Conservation (phyloP, 2,329 filamentous ascomycete species). For the Ilyonectria sp. region DNA sequence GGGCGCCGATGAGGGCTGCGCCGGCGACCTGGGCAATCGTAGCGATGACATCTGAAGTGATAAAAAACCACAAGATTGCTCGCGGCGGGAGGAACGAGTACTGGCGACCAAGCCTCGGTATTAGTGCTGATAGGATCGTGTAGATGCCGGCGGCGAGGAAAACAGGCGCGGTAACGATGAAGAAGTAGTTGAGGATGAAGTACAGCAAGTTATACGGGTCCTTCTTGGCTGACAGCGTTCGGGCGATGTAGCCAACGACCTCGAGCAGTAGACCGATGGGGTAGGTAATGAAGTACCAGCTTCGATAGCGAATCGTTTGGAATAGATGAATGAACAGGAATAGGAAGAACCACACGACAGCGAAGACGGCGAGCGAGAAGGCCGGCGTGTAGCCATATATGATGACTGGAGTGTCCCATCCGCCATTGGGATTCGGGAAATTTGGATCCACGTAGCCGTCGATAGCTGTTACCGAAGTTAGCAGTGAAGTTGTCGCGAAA, state of each 20-base stretch:
- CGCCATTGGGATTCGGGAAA: conserved; percentile 63
- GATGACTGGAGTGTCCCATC: conserved; percentile 63
- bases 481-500: not conserved
- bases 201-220: conserved; percentile 69
- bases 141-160: conserved; percentile 71
- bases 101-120: conserved; percentile 59
- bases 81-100: conserved; percentile 63
- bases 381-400: conserved; percentile 66
- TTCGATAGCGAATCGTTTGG: conserved; percentile 55
- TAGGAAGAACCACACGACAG: conserved; percentile 60
- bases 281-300: conserved; percentile 64
- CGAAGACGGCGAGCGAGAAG: conserved; percentile 61
- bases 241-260: conserved; percentile 65
- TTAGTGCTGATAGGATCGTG: conserved; percentile 66
- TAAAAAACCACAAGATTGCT: conserved; percentile 67
- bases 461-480: conserved; percentile 21
- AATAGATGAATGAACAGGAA: conserved; percentile 56
- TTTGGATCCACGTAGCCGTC: conserved; percentile 65
- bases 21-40: conserved; percentile 69
- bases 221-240: conserved; percentile 62
- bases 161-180: conserved; percentile 72
- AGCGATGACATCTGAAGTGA: conserved; percentile 67
- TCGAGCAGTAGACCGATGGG: conserved; percentile 63
- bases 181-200: conserved; percentile 74
- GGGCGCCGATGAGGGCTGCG: conserved; percentile 67